Evolutionary conservation across 805 yeast species (phyloP).

Genomic region (Clavispora asparagi): DNA sequence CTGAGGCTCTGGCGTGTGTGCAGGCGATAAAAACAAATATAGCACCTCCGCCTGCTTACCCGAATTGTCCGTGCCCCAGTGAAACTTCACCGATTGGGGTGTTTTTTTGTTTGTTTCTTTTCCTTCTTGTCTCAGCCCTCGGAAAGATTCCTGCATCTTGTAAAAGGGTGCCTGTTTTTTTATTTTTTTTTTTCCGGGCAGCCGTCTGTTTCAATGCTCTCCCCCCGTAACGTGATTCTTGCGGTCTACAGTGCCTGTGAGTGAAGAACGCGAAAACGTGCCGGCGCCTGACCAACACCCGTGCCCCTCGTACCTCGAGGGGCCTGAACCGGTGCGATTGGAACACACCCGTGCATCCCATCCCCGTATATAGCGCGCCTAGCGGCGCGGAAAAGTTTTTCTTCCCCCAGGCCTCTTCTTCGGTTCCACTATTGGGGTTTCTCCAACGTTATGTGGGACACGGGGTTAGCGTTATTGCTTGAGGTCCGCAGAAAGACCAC

Average conservation of each 20-base stretch:
- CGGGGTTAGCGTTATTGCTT: not conserved
- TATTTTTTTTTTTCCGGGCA: too few relatives aligned
- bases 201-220: too few relatives aligned
- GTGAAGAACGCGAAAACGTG: not conserved
- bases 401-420: not conserved
- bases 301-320: not conserved
- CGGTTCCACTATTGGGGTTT: slow-evolving; percentile 12
- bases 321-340: too few relatives aligned
- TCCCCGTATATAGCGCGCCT: not conserved
- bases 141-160: too few relatives aligned
- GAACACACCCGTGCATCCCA: not conserved
- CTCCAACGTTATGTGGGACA: slow-evolving; percentile 11
- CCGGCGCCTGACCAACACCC: not conserved
- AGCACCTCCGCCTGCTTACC: not conserved
- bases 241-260: not conserved
- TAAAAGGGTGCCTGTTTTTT: too few relatives aligned
- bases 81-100: not conserved
- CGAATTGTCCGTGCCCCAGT: not conserved
- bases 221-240: too few relatives aligned
- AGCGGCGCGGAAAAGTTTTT: not conserved
- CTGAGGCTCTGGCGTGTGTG: not conserved
- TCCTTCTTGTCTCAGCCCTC: too few relatives aligned
- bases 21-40: not conserved
- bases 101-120: not conserved
- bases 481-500: slow-evolving; percentile 12